Base-by-base conservation (phyloP, 2,329 filamentous ascomycete genomes). In the Xylariaceae sp. region DNA sequence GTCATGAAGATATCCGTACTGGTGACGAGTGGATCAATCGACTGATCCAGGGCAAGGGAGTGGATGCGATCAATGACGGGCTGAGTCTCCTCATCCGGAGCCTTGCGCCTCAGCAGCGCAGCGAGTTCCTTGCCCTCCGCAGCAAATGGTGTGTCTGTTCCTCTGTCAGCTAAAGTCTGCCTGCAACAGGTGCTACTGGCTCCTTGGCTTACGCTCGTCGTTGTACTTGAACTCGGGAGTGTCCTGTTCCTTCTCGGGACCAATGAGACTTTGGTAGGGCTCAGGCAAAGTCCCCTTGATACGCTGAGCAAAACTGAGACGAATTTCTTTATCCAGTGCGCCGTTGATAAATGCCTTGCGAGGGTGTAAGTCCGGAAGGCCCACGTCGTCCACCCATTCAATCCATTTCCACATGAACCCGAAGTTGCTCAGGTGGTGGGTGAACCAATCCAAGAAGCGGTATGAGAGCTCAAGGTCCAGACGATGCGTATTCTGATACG, bases 381-480 rank as follows among this genome's bases (percentile, higher is more conserved):
- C 71, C 12, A 94, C 78, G 55, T 96, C 88, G 12, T 89, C 86
- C 30, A 84, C 73, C 92, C 92, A 98, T 63, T 98, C 92, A 12
- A 83, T 81, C 92, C 92, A 98, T 62, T 96, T 96, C 92, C 92
- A 98, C 8, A 92, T 92, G 57, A 96, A 98, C 33, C 94, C 92
- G 56, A 98, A 98, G 64, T 98, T 98, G 64, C 89, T 95, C 46
- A 98, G 65, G 64, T 98, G 92, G 58, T 98, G 92, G 13, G 90
- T 77, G 55, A 98, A 98, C 92, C 92, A 98, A 57, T 96, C 90
- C 55, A 94, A 70, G 62, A 96, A 96, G 17, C 92, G 77, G 51
- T 89, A 83, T 36, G 70, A 74, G 27, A 98, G 66, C 60, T 96
- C 89, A 30, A 95, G 68, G 53, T 98, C 92, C 68, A 96, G 79